Percentiles rank a stretch among this genome's conserved stretches.
phyloP scores from a whole-genome alignment of 2,329 filamentous ascomycete genomes.

The Fusarium luffae region DNA sequence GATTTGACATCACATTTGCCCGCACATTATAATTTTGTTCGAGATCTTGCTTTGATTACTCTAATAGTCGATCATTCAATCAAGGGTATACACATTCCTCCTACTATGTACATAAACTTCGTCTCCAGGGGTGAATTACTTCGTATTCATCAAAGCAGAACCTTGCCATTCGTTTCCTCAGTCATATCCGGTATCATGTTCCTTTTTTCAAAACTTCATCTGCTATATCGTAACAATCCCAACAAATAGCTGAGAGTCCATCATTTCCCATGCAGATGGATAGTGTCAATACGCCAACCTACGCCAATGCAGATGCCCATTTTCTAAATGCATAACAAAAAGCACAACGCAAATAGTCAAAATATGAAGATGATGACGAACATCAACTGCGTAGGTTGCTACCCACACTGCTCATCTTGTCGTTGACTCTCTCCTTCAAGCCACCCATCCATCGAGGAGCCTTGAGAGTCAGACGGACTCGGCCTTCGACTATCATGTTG shows the following conservation, averaged over 20 bases:
- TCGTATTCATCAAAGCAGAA: conserved; percentile 20
- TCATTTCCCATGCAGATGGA: conserved; percentile 22
- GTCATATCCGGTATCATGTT: conserved; percentile 25
- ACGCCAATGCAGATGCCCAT: conserved; percentile 30
- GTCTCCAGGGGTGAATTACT: conserved; percentile 4
- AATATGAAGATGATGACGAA: neutral
- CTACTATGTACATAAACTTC: conserved; percentile 17
- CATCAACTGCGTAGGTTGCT: conserved; percentile 55
- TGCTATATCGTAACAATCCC: conserved; percentile 25
- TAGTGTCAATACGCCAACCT: conserved; percentile 19
- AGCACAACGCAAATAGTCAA: conserved; percentile 9
- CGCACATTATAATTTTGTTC: neutral
- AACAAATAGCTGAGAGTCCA: conserved; percentile 7
- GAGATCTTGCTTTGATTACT: neutral
- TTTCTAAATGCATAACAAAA: conserved; percentile 25
- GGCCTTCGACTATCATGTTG: conserved; percentile 87
- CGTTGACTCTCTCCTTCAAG: conserved; percentile 56
- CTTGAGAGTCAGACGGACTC: conserved; percentile 71
- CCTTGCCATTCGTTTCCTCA: conserved; percentile 19
- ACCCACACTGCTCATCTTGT: conserved; percentile 62
- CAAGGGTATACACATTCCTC: conserved; percentile 32
- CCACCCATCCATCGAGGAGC: conserved; percentile 63
- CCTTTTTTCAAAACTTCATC: conserved; percentile 15
- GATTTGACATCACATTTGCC: neutral
- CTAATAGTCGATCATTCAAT: conserved; percentile 5